Evolutionary conservation across 2,329 filamentous ascomycete genomes (phyloP), one percentile per base, ranked within the genome.

Genomic region (Talaromyces albobiverticillius): DNA sequence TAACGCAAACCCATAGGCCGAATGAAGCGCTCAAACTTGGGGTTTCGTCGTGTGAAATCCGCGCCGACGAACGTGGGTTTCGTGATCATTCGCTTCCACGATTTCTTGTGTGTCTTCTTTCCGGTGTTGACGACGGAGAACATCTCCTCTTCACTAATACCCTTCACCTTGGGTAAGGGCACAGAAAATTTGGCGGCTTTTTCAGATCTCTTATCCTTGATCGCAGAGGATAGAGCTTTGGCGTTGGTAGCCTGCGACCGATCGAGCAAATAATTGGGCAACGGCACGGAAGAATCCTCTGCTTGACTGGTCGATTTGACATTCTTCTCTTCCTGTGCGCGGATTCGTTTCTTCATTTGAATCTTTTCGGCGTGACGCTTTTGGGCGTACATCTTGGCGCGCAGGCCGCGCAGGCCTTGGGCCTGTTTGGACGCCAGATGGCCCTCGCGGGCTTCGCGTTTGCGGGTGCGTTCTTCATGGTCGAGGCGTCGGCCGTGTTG

Each of bases 281-380:
- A 80, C 54, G 94, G 90, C 47, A 70, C 69, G 62, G 82, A 84
- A 23, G 85, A 85, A 13, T 20, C 11, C 36, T 94, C 88, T 64
- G 87, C 83, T 61, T 88, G 85, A 53, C 87, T 86, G 29, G 83
- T 79, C 8, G 88, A 89, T 78, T 97, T 96, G 79, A 97, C 86
- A 69, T 96, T 95, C 76, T 90, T 87, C 80, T 96, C 90, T 76
- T 99, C 94, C 79, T 96, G 90, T 42, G 90, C 88, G 76, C 89
- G 90, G 82, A 99, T 95, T 67, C 86, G 80, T 82, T 96, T 95
- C 76, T 88, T 88, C 88, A 96, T 92, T 82, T 95, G 90, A 71
- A 96, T 95, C 87, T 99, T 99, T 81, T 99, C 92, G 72, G 92
- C 88, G 78, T 91, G 89, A 23, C 94, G 85, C 80, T 92, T 90